Base-by-base conservation (phyloP, 805 yeast genomes). In the Pichia ethanolica region DNA sequence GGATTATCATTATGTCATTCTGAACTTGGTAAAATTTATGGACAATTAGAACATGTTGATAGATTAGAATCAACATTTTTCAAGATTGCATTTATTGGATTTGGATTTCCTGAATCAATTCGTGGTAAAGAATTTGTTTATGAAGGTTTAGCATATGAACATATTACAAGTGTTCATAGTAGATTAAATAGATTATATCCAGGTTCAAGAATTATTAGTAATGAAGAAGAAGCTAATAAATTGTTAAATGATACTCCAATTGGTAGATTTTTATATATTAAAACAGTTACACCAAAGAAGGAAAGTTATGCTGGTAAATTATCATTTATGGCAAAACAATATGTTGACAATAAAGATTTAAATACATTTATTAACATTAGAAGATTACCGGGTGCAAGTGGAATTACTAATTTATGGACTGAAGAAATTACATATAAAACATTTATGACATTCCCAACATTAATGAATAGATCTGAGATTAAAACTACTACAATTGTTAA, bases 111-210 rank as follows among this genome's bases (percentile, higher is more conserved):
- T 7, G 72, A 71, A 34, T 77, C 89, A 36, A 74, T 86, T 44
- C 73, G 95, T 59, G 86, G 86, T 43, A 80, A 83, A 59, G 82
- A 81, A 52, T 89, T 83, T 62, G 84, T 89, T 46, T 86, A 83
- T 61, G 95, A 89, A 67, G 96, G 96, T 6, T 72, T 80, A 47
- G 89, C 95, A 33, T 89, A 86, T 68, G 97, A 89, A 63, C 93
- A 86, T 64, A 82, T 89, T 51, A 81, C 89, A 2, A 82, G 91
- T 4, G 85, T 89, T 63, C 89, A 85, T 58, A 86, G 83, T 58
- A 73, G 95, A 56, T 69, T 89, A 52, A 74, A 83, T 57, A 78
- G 81, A 59, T 66, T 86, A 43, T 86, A 87, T 64, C 95, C 93
- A 32, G 95, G 95, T 45, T 87, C 95, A 1, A 77, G 83, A 49